Evolutionary conservation across 2,329 filamentous ascomycete genomes (phyloP).

Genomic region (Alternaria sp.): DNA sequence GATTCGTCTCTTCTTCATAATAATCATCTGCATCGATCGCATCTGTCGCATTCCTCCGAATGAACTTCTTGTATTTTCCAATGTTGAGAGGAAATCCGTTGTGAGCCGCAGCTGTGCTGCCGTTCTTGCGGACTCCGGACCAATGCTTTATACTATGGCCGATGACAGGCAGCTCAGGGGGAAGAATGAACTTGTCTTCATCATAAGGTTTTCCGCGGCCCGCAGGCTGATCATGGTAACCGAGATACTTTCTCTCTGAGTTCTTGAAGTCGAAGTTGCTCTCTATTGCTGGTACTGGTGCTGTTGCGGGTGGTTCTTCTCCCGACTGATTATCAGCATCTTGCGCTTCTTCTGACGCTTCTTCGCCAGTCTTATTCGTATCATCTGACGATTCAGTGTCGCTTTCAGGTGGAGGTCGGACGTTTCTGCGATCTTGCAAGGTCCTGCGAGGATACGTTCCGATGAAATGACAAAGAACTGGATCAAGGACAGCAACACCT

Average conservation of each 20-base stretch:
- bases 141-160: constrained; percentile 21
- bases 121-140: constrained; percentile 16
- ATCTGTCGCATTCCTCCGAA: not conserved
- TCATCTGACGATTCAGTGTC: not conserved
- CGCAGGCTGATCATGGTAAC: not conserved
- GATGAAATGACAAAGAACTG: constrained; percentile 24
- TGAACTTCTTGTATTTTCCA: constrained; percentile 10
- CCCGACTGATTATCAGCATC: not conserved
- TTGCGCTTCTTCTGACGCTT: not conserved
- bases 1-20: not conserved
- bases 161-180: constrained; percentile 17
- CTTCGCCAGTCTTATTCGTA: not conserved
- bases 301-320: not conserved
- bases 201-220: not conserved
- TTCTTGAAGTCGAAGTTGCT: not conserved
- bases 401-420: not conserved
- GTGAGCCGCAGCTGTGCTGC: constrained; percentile 10
- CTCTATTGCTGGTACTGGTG: not conserved
- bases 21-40: not conserved
- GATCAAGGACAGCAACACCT: constrained; percentile 23
- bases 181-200: constrained; percentile 9
- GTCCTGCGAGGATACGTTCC: constrained; percentile 19
- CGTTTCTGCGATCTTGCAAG: constrained; percentile 8
- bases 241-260: not conserved
- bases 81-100: constrained; percentile 21